Conservation (phyloP, 345 rosid species). For the Raphanus raphanistrum region DNA sequence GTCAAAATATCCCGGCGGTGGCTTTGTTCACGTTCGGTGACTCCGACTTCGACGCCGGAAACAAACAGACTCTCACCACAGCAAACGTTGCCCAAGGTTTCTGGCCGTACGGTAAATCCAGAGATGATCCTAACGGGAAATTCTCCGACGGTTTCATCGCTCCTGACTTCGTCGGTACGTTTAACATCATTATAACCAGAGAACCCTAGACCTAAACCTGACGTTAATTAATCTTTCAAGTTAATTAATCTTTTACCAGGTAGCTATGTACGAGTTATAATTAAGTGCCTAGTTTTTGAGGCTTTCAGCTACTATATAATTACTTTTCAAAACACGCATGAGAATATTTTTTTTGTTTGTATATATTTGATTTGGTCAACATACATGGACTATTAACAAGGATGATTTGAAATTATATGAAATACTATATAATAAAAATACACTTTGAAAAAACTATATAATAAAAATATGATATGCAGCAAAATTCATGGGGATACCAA, state of each 20-base stretch:
- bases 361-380: neutral
- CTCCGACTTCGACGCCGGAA: conserved; percentile 37
- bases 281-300: neutral
- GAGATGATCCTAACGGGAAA: conserved; percentile 34
- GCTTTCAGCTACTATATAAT: neutral
- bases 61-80: conserved; percentile 16
- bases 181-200: neutral
- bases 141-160: conserved; percentile 33
- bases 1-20: conserved; percentile 7
- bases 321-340: neutral
- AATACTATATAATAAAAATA: no score
- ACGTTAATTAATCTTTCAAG: neutral
- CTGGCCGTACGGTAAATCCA: conserved; percentile 42
- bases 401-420: neutral
- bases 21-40: conserved; percentile 38
- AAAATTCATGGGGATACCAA: conserved; percentile 25
- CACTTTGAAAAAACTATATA: neutral
- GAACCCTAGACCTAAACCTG: neutral
- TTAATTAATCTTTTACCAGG: neutral
- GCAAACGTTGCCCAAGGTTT: neutral
- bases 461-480: conserved; percentile 16
- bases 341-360: neutral
- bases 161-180: conserved; percentile 29
- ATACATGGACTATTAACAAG: neutral
- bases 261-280: neutral